Base-by-base conservation (phyloP, 176 grass and related monocot species). In the Lolium rigidum region DNA sequence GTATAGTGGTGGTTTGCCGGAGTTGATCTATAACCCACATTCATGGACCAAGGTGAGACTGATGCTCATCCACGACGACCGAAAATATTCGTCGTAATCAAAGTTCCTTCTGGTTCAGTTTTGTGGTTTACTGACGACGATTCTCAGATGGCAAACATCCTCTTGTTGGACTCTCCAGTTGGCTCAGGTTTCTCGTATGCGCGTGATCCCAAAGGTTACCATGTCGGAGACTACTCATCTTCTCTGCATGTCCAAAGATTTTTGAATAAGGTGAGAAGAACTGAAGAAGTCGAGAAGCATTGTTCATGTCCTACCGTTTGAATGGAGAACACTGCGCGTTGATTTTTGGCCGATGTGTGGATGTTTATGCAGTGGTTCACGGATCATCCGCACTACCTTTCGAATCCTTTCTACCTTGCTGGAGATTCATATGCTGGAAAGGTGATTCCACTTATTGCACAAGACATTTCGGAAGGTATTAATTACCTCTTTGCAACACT, bases 401-500 rank as follows among this genome's bases (percentile, higher is more conserved):
- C 70, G 15, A 85, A 96, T 84, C 81, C 82, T 57, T 87, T 96
- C 77, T 92, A 96, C 16, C 3, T 96, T 63, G 84, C 76, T 10
- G 91, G 91, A 26, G 87, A 91, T 81, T 95, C 94, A 20, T 95
- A 95, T 28, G 84, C 63, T 26, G 91, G 89, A 38, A 93, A 91
- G 57, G 77, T 89, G 59, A 74, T 49, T 62, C 91, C 89, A 16
- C 31, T 88, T 2, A 60, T 93, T 5, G 74, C 63, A 7, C 52
- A 96, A 5, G 25, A 82, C 22, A 60, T 96, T 84, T 84, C 89
- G 50, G 51, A 91, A 86, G 91, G 91, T 93, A 88, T 62, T 12
- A 46, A 22, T 47, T 17, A 39, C 0, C 44, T 74, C 44, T 24
- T 74, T 24, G 43, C 2, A 72, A 8, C 9, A 70, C 41, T 47